These are phyloP conservation scores for Pelargonium myrrhifolium DNA, from an alignment of 441 rosid genomes.

Conservation along the genomic window DNA sequence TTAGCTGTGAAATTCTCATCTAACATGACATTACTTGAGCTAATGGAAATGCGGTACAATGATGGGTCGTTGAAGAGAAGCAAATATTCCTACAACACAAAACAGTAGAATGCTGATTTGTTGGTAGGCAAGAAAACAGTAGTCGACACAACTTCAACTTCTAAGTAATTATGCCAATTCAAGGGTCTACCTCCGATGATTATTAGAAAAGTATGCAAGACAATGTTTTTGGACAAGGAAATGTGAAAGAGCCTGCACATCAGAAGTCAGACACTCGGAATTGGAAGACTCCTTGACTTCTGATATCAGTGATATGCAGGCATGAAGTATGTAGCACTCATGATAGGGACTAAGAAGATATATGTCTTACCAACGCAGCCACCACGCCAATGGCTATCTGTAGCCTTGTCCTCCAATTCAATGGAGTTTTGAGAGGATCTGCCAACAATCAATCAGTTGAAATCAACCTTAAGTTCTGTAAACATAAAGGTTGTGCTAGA, in stretches of 20 bases:
- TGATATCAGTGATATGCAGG: not conserved
- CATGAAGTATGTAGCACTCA: not conserved
- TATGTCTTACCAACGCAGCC: constrained; percentile 75
- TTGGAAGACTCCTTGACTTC: not conserved
- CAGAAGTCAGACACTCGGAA: not conserved
- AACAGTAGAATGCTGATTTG: not conserved
- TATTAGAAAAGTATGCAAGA: too few relatives aligned
- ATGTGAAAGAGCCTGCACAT: not conserved
- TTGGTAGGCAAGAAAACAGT: not conserved
- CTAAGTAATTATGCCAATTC: not conserved
- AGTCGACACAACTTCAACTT: not conserved
- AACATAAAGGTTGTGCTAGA: constrained; percentile 4
- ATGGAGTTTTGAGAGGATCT: constrained; percentile 90
- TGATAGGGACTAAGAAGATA: not conserved
- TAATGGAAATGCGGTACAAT: constrained; percentile 54
- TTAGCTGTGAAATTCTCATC: constrained; percentile 81
- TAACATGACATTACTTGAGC: constrained; percentile 71
- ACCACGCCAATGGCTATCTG: constrained; percentile 72
- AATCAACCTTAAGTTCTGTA: constrained; percentile 4
- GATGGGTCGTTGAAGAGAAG: constrained; percentile 62
- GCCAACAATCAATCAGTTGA: constrained; percentile 21
- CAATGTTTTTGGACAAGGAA: not conserved
- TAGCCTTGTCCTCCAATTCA: constrained; percentile 78
- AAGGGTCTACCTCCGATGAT: not conserved
- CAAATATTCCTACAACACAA: constrained; percentile 62